Base-by-base conservation (phyloP, 1,284 basidiomycete species). In the Sanghuangporus weigelae region DNA sequence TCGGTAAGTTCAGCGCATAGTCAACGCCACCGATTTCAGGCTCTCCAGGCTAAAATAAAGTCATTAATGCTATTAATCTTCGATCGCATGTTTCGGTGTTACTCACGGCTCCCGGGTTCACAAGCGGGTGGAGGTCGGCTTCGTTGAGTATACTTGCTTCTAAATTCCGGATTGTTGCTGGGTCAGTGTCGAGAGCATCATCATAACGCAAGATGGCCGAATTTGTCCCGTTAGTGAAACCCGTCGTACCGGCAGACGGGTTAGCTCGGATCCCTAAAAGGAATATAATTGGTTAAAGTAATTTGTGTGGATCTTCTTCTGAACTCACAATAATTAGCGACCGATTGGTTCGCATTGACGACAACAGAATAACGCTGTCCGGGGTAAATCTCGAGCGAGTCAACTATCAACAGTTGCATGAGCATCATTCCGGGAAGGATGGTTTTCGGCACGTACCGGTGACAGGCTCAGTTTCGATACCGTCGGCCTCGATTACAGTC, bases 401-500 rank as follows among this genome's bases (percentile, higher is more conserved):
- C 56, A 36, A 44, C 56, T 7, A 31, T 31, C 5, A 3, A 31
- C 26, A 31, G 5, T 31, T 31, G 26, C 3, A 31, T 31, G 26
- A 5, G 26, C 26, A 31, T 31, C 26, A 31, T 3, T 31, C 5
- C 26, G 26, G 5, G 3, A 31, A 31, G 3, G 26, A 31, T 3
- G 26, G 2, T 31, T 31, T 2, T 26, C 3, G 26, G 26, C 3
- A 31, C 26, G 26, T 31, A 31, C 26, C 26, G 26, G 56, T 57
- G 21, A 73, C 46, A 2, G 77, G 76, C 10, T 69, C 36, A 16
- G 72, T 71, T 40, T 71, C 73, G 51, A 76, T 64, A 21, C 77
- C 77, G 60, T 80, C 79, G 0, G 71, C 78, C 67, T 80, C 79
- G 60, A 81, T 79, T 59, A 80, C 64, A 2, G 65, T 68, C 51